Evolutionary conservation across 345 rosid species (phyloP).

Genomic region (Psidium guajava): DNA sequence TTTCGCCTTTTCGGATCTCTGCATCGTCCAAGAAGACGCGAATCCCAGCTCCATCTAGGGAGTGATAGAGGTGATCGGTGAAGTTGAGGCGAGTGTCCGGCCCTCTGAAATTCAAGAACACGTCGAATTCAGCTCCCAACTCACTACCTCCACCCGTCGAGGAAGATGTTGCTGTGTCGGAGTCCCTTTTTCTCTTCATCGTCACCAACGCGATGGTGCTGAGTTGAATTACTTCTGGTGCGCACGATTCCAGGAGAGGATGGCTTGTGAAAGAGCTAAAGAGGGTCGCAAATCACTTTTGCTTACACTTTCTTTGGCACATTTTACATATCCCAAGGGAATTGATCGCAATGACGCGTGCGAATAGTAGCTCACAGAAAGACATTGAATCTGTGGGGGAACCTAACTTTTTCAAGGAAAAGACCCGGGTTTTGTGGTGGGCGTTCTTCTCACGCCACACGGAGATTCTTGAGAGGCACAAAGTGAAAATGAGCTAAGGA

Average conservation of each 20-base stretch:
- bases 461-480: not conserved
- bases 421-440: not conserved
- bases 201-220: not conserved
- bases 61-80: not conserved
- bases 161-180: not conserved
- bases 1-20: not conserved
- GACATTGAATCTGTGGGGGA: not conserved
- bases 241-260: not conserved
- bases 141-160: not conserved
- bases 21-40: not conserved
- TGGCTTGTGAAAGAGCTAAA: not conserved
- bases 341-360: not conserved
- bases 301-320: not conserved
- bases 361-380: fast-evolving
- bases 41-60: not conserved
- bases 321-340: not conserved
- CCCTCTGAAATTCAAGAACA: not conserved
- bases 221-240: not conserved
- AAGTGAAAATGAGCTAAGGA: too few relatives aligned
- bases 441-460: not conserved
- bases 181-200: not conserved
- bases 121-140: not conserved
- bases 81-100: not conserved
- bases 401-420: not conserved
- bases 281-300: not conserved